Conservation (phyloP, 225 moss, liverwort and hornwort genomes). For the Asterella californica region DNA sequence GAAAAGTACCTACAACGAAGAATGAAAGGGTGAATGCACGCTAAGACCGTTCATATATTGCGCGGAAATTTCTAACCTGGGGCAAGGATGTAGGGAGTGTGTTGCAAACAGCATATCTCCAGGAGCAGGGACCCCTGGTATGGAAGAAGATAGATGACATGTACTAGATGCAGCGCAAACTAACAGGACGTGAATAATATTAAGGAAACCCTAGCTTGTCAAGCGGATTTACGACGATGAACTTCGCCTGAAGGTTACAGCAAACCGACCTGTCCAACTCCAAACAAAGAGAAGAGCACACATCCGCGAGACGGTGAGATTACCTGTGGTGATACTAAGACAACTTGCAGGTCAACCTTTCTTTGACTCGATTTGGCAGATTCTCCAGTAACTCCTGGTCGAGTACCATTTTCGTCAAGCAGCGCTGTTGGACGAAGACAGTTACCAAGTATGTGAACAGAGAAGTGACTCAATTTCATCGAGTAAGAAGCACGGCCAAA, state of each 20-base stretch:
- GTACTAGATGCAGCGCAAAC: neutral
- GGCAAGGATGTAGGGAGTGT: no score
- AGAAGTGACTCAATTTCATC: neutral
- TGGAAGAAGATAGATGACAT: neutral
- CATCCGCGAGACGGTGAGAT: neutral
- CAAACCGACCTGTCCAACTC: neutral
- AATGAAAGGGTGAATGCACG: no score
- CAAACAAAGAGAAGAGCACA: neutral
- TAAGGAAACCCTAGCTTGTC: neutral
- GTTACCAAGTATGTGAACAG: neutral
- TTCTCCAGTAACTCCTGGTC: slow-evolving; percentile 45
- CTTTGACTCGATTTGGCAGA: slow-evolving; percentile 49
- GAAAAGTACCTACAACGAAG: no score
- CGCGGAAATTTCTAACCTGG: no score
- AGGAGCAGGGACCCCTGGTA: no score
- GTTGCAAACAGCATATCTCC: no score
- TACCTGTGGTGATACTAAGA: slow-evolving; percentile 96
- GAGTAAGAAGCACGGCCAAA: neutral
- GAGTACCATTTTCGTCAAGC: slow-evolving; percentile 40
- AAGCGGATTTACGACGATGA: neutral
- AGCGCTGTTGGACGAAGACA: slow-evolving; percentile 35
- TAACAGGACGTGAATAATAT: neutral
- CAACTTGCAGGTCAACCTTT: slow-evolving; percentile 77
- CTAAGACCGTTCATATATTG: no score
- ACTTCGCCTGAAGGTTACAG: neutral